Evolutionary conservation across 192 early-diverging fungal species (phyloP).

Genomic region (Coemansia sp.): DNA sequence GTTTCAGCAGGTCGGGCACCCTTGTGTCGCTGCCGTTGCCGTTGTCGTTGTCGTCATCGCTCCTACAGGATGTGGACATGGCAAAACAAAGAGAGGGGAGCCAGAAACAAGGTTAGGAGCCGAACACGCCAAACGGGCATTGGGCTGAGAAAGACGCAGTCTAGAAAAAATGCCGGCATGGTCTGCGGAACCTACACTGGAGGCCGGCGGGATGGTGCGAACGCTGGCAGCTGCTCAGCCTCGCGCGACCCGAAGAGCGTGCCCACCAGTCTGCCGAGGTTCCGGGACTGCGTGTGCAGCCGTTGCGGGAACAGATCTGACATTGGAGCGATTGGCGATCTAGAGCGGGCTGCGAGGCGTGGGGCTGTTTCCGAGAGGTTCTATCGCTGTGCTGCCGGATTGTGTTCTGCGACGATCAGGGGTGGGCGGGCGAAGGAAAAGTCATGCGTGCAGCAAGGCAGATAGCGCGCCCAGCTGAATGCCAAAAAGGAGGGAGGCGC

Average conservation of each 20-base stretch:
- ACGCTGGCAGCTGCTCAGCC: conserved; percentile 2
- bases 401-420: conserved; percentile 2
- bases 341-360: conserved; percentile 1
- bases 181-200: conserved; percentile 9
- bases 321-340: not conserved
- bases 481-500: not conserved
- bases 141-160: too few species aligned
- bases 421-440: not conserved
- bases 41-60: not conserved
- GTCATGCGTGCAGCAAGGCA: not conserved
- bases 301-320: conserved; percentile 12
- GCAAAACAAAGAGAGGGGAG: not conserved
- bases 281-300: conserved; percentile 12
- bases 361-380: not conserved
- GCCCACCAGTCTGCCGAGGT: conserved; percentile 29
- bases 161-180: not conserved
- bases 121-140: not conserved
- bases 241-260: conserved; percentile 28
- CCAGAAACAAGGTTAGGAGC: not conserved
- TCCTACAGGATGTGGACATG: not conserved
- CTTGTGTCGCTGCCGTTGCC: too few species aligned
- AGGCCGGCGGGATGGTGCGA: conserved; percentile 1
- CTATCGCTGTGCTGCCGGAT: not conserved
- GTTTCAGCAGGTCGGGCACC: conserved; percentile 41
- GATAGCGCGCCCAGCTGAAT: not conserved